Evolutionary conservation across 768 basidiomycete species (phyloP).

Genomic region (Punctularia strigosozonata): DNA sequence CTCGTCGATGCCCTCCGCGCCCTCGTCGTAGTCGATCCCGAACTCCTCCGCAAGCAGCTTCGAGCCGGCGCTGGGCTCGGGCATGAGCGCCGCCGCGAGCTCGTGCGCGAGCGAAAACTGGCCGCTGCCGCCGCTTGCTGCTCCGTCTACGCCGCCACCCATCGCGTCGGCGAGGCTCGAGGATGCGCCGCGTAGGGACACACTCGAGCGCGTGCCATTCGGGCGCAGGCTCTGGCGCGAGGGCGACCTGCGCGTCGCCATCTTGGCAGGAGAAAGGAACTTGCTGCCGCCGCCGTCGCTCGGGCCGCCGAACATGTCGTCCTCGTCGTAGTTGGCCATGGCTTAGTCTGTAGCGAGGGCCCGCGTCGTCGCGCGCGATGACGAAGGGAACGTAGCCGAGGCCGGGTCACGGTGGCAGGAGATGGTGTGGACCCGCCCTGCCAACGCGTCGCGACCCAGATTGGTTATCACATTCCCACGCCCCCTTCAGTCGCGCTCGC

Average conservation of each 20-base stretch:
- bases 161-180: constrained; percentile 23
- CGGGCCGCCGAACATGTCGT: background rate
- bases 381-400: no score
- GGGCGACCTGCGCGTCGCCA: constrained; percentile 17
- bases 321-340: background rate
- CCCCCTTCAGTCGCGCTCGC: no score
- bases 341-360: no score
- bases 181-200: constrained; percentile 34
- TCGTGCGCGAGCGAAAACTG: constrained; percentile 78
- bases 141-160: no score
- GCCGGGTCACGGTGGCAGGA: no score
- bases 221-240: constrained; percentile 18
- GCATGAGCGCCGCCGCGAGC: constrained; percentile 78
- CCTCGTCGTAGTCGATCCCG: constrained; percentile 82
- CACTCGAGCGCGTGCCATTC: constrained; percentile 32
- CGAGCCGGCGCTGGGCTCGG: constrained; percentile 70
- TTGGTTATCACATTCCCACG: no score
- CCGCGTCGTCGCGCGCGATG: no score
- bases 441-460: no score
- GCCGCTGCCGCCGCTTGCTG: constrained; percentile 21
- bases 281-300: no score
- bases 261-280: background rate
- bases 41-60: constrained; percentile 79
- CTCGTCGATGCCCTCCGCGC: constrained; percentile 71
- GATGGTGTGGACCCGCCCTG: no score